Base-by-base conservation (phyloP, 1,284 basidiomycete genomes). In the Veloboletus limbatus region DNA sequence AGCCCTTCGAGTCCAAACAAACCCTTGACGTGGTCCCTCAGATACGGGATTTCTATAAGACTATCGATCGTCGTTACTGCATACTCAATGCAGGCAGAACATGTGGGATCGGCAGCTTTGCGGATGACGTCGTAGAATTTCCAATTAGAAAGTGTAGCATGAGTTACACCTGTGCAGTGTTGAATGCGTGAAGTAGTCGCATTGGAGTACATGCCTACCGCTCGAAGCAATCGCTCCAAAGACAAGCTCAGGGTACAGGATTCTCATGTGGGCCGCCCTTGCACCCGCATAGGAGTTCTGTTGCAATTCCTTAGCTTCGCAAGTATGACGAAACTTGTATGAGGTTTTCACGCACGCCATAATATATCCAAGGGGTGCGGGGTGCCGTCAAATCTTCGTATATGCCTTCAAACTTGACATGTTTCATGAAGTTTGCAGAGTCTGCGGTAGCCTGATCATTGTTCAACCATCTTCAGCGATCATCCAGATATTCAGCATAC, bases 391-490 rank as follows among this genome's bases (percentile, higher is more conserved):
- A 58, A 52, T 86, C 76, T 48, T 87, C 79, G 4, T 82, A 71
- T 21, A 95, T 78, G 0, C 85, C 85, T 1, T 77, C 68, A 46
- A 95, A 86, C 54, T 84, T 76, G 60, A 97, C 82, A 48, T 85
- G 79, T 7, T 78, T 72, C 76, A 97, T 92, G 63, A 98, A 97
- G 65, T 88, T 79, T 1, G 92, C 93, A 38, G 88, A 92, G 70
- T 99, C 96, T n/a, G 91, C 86, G 1, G 92, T 80, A 1, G 92
- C 78, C 66, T 97, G 94, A 18, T 79, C 85, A 53, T 97, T 97
- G 63, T 85, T 91, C 41, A 98, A 74, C 80, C 88, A 94, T 25
- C 87, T 85, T 43, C 46, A 53, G 53, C 7, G 45, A 54, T 37
- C 45, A 54, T 18, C 24, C 48, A 41, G 10, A 55, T 26, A 28